Base-by-base conservation (phyloP, 2,329 filamentous ascomycete genomes). In the Neofusicoccum sp. region DNA sequence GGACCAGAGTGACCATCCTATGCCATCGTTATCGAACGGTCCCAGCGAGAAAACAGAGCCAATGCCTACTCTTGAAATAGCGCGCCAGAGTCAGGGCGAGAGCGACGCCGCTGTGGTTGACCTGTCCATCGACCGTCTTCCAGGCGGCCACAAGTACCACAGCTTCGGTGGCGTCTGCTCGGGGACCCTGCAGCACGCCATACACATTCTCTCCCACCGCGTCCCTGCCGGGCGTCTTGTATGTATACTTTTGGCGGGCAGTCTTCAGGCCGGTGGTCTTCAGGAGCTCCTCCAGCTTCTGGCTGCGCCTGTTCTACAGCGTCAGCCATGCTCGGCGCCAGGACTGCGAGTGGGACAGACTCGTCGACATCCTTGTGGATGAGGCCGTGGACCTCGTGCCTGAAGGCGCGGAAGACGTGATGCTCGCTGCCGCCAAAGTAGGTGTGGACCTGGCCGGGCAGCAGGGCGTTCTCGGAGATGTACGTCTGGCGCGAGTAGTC, bases 361-460 rank as follows among this genome's bases (percentile, higher is more conserved):
- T 77, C 75, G 28, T 75, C 71, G 61, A 72, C 64, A 14, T 75
- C 64, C 69, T 73, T 70, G 65, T 80, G 72, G 71, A 79, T 82
- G 64, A 93, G 73, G 7, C 79, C 82, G 68, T 90, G 87, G 56
- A 97, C 83, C 79, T 98, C 95, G 72, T 92, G 88, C 71, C 90
- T 87, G 76, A 96, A 98, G 6, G 92, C 95, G 50, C 93, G 86
- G 73, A 98, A 93, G 67, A 98, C 87, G 76, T 97, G 91, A 80
- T 98, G 93, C 75, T 99, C 95, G 76, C 92, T 97, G 16, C 95
- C 95, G 6, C 91, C 89, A 74, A 99, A 99, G 78, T 99, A 99
- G 1, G 95, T 97, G 79, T 98, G 94, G 7, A 98, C 95, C 77
- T 99, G 95, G 2, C 93, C 95, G 0, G 95, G 95, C 12, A 99